These are phyloP conservation scores for Aspergillus calidoustus DNA, from an alignment of 2,329 filamentous ascomycete genomes.

Conservation along the genomic window DNA sequence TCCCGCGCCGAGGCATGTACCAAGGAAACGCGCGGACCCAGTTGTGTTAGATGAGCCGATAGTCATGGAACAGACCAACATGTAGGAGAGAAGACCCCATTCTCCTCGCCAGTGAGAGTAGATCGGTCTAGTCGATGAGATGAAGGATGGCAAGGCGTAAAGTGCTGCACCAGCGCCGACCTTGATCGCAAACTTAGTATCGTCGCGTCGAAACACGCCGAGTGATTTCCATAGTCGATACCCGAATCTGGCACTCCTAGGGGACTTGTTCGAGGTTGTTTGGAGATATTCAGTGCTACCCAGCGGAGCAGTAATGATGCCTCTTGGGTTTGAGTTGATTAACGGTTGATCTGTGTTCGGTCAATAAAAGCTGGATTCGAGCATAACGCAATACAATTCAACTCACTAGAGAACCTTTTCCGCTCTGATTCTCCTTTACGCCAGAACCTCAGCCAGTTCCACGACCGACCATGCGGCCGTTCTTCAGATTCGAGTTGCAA, in stretches of 20 bases:
- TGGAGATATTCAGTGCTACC: not conserved
- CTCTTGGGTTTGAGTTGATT: constrained; percentile 14
- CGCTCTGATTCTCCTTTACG: constrained; percentile 31
- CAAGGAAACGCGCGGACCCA: constrained; percentile 81
- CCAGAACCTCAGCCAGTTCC: constrained; percentile 91
- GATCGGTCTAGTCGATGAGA: constrained; percentile 74
- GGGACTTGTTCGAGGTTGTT: constrained; percentile 10
- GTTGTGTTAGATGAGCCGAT: constrained; percentile 96
- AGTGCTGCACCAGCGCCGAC: constrained; percentile 87
- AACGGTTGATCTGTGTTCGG: constrained; percentile 18
- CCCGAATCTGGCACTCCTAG: constrained; percentile 37
- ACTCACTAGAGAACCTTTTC: constrained; percentile 22
- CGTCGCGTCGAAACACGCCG: constrained; percentile 64
- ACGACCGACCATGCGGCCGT: constrained; percentile 65
- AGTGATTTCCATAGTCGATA: constrained; percentile 61
- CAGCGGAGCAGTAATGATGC: constrained; percentile 6
- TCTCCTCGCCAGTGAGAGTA: constrained; percentile 92
- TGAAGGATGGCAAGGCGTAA: constrained; percentile 87
- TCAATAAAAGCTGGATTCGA: constrained; percentile 6
- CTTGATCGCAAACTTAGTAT: constrained; percentile 83
- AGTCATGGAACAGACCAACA: constrained; percentile 98
- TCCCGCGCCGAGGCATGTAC: constrained; percentile 79
- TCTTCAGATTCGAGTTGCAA: constrained; percentile 72
- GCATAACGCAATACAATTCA: not conserved
- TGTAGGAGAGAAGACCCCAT: constrained; percentile 95